Percentiles rank a stretch among this genome's conserved stretches.
These are phyloP conservation scores for Tubosaeta sp. DNA, from an alignment of 768 basidiomycete species.

Conservation along the genomic window DNA sequence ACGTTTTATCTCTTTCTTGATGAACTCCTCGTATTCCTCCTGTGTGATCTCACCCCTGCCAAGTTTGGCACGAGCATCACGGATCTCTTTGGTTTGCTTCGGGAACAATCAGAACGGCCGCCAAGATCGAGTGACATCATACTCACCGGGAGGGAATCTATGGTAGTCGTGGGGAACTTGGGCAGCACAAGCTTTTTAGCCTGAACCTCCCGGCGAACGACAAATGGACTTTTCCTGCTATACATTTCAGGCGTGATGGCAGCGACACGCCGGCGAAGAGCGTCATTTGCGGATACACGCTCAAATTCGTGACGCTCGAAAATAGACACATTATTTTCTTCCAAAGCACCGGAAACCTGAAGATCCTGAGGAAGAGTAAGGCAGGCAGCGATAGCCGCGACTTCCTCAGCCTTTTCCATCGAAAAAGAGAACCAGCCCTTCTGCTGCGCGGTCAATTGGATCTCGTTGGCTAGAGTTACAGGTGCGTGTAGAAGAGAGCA, in stretches of 20 bases:
- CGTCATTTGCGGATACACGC: slow-evolving; percentile 77
- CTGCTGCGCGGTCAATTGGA: slow-evolving; percentile 80
- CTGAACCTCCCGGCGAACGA: slow-evolving; percentile 82
- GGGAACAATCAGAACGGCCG: slow-evolving; percentile 6
- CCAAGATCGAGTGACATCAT: background rate
- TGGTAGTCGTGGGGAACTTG: slow-evolving; percentile 97
- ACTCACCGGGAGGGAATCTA: slow-evolving; percentile 92
- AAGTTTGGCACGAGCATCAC: slow-evolving; percentile 92
- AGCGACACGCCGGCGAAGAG: slow-evolving; percentile 92
- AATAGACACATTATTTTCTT: slow-evolving; percentile 88
- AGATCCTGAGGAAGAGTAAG: slow-evolving; percentile 83
- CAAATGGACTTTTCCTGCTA: slow-evolving; percentile 86
- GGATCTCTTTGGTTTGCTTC: slow-evolving; percentile 98
- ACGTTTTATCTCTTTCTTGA: slow-evolving; percentile 92
- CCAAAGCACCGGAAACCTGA: slow-evolving; percentile 65
- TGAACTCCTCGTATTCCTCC: slow-evolving; percentile 92
- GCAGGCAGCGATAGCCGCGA: slow-evolving; percentile 79
- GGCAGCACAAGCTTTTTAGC: slow-evolving; percentile 85
- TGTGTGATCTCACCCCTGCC: slow-evolving; percentile 85
- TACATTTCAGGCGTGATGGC: slow-evolving; percentile 84
- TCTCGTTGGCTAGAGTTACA: slow-evolving; percentile 91
- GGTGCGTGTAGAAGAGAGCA: slow-evolving; percentile 98
- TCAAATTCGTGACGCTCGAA: slow-evolving; percentile 94
- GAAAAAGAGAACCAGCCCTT: slow-evolving; percentile 99
- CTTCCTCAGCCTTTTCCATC: slow-evolving; percentile 90